Conservation (phyloP, 805 yeast species). For the Starmerella gropengiesseri region DNA sequence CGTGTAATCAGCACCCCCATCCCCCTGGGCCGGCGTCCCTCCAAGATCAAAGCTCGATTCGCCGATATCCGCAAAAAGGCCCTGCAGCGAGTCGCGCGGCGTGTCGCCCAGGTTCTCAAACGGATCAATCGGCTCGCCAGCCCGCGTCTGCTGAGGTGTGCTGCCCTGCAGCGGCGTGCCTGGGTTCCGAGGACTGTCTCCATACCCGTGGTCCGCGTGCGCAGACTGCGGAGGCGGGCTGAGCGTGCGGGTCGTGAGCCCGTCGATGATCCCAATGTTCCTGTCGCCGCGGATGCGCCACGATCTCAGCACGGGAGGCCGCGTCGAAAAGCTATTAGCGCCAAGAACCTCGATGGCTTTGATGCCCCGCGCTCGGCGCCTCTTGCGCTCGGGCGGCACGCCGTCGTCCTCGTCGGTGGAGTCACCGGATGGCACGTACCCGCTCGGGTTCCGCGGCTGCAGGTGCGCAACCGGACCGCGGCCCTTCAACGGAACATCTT, state of each 20-base stretch:
- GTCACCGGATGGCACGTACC: conserved; percentile 49
- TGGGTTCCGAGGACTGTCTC: conserved; percentile 1
- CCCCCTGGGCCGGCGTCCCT: background rate
- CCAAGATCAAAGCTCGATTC: conserved; percentile 3
- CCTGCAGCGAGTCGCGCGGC: conserved; percentile 2
- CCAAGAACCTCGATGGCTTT: conserved; percentile 89
- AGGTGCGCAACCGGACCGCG: conserved; percentile 16
- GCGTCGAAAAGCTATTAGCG: conserved; percentile 67
- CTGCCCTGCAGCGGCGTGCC: background rate
- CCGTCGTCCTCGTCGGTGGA: conserved; percentile 90
- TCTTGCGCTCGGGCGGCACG: conserved; percentile 52
- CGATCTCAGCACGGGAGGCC: conserved; percentile 88
- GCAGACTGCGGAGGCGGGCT: conserved; percentile 35
- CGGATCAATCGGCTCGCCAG: conserved; percentile 25
- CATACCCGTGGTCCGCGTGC: background rate
- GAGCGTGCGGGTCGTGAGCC: conserved; percentile 77
- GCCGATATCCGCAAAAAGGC: conserved; percentile 14
- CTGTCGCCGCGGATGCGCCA: conserved; percentile 62
- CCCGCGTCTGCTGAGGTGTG: background rate
- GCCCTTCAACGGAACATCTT: conserved; percentile 17
- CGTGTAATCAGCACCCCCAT: background rate
- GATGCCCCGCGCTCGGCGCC: conserved; percentile 46
- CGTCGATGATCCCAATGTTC: conserved; percentile 87
- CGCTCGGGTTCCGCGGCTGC: conserved; percentile 1
- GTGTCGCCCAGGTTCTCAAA: conserved; percentile 23